Evolutionary conservation across 345 rosid genomes (phyloP), one percentile per base, ranked within the genome.

Genomic region (Salix viminalis): DNA sequence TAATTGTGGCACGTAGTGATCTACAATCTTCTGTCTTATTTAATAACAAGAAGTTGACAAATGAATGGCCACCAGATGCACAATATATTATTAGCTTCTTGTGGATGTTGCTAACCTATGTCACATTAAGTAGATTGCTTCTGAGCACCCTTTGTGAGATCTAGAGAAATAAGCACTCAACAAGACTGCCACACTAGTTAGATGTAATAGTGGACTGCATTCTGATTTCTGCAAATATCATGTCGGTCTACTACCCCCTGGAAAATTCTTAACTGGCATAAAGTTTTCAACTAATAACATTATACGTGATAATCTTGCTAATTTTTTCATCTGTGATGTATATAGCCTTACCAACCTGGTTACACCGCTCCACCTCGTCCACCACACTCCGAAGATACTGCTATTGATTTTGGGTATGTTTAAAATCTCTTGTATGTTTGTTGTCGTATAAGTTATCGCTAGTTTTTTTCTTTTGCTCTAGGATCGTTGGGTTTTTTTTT

Each of bases 361-460:
- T 96, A 92, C 75, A 96, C 94, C 24, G 91, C 95, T 77, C 95
- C 94, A 74, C 89, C 92, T 76, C 85, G 77, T 75, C 90, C 81
- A 12, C 88, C 87, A 26, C 80, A 15, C 23, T 26, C 86, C 13
- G 98, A 91, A 81, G 97, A 96, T 67, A 85, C 90, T 68, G 84
- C 89, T 71, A 93, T 92, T 76, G 99, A 96, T 76, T 86, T 96
- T 74, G 97, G 94, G 99, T 93, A 84, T 82, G 88, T 73, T 77
- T 60, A 10, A 73, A 13, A 41, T 41, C 13, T 41, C 67, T 60
- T 26, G 71, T 71, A 54, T 73, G 77, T 71, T 65, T 6, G 71
- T 50, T 52, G 15, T 26, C 24, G 8, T 42, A 58, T 18, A 23
- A 19, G 13, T 64, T 64, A 14, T 32, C 4, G 18, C 44, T 46